phyloP scores from a whole-genome alignment of 257 asterid species.

The Jasminum sambac region DNA sequence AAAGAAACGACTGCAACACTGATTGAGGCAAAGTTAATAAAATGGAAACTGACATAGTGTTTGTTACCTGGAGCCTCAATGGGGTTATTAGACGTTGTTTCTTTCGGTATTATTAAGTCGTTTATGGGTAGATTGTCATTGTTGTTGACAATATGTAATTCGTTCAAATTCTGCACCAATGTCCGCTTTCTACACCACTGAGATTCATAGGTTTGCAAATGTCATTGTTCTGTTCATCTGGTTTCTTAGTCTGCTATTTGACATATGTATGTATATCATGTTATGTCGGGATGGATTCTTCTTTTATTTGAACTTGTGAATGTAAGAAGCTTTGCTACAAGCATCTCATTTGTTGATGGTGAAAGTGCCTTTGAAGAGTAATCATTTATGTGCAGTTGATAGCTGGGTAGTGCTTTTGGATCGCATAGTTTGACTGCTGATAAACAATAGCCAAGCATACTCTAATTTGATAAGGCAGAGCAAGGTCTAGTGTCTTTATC shows the following conservation, averaged over 20 bases:
- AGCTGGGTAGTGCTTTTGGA: too few species aligned
- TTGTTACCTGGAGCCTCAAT: neutral
- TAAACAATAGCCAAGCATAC: too few species aligned
- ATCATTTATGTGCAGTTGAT: neutral
- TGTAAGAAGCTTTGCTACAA: neutral
- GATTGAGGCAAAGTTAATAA: neutral
- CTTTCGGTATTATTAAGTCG: neutral
- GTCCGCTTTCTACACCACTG: neutral
- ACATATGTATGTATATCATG: neutral
- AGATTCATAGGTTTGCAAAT: neutral
- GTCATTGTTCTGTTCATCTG: neutral
- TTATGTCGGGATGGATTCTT: neutral
- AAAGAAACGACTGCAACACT: neutral
- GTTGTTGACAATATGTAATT: neutral
- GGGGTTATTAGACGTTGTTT: neutral
- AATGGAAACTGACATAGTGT: neutral
- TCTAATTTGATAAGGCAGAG: neutral
- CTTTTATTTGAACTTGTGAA: constrained; percentile 1
- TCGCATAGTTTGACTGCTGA: too few species aligned
- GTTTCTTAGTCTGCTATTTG: neutral
- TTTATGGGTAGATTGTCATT: neutral
- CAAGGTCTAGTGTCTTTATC: neutral
- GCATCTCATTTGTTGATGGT: neutral
- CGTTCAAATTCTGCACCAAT: neutral
- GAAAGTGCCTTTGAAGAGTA: neutral